phyloP scores from a whole-genome alignment of 257 asterid species.

The Paraleonurus japonicus region DNA sequence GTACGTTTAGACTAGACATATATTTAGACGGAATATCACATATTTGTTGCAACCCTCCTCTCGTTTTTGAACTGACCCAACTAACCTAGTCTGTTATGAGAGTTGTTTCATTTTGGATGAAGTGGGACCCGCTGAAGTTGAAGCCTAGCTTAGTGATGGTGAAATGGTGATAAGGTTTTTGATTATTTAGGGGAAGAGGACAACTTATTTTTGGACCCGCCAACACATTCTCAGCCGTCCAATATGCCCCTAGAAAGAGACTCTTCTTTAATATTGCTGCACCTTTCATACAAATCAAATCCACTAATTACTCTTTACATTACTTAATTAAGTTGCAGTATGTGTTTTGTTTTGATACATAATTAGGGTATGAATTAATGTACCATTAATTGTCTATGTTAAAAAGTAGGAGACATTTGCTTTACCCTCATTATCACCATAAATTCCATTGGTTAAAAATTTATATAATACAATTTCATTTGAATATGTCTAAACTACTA shows the following conservation, averaged over 20 bases:
- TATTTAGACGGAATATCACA: not conserved
- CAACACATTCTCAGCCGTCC: slow-evolving; percentile 45
- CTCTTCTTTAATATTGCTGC: not conserved
- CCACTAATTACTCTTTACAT: not conserved
- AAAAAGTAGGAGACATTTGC: not conserved
- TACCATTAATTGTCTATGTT: not conserved
- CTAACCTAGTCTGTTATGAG: no score
- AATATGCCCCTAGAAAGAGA: slow-evolving; percentile 37
- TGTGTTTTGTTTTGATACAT: not conserved
- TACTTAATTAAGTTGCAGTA: not conserved
- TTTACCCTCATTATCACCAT: not conserved
- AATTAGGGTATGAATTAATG: not conserved
- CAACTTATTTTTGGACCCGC: slow-evolving; percentile 36
- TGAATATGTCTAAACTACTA: no score
- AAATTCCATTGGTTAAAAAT: no score
- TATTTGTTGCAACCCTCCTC: no score
- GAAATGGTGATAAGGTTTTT: slow-evolving; percentile 35
- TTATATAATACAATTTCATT: no score
- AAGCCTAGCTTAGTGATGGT: slow-evolving; percentile 21
- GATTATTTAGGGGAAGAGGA: slow-evolving; percentile 36
- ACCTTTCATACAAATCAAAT: not conserved
- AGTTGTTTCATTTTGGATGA: not conserved
- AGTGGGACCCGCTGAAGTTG: slow-evolving; percentile 25
- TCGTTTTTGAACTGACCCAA: no score
- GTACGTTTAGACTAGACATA: no score